phyloP scores from a whole-genome alignment of 2,329 filamentous ascomycete genomes.

The Monosporascus ibericus region DNA sequence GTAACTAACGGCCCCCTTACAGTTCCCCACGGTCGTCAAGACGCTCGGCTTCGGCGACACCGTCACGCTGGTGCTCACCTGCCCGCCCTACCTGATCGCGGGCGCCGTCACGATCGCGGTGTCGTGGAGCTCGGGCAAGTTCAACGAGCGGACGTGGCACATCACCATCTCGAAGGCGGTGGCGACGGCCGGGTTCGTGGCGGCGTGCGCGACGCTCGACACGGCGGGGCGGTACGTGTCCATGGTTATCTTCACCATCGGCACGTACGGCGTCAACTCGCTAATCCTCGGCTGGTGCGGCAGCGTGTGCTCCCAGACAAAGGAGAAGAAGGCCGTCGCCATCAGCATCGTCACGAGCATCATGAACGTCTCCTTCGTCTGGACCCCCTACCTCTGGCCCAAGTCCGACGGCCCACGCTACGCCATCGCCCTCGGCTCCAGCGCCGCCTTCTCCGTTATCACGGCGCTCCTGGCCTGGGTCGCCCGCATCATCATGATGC shows the following conservation, averaged over 20 bases:
- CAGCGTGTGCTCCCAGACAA: slow-evolving; percentile 34
- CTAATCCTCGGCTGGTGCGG: slow-evolving; percentile 38
- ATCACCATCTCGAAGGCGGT: slow-evolving; percentile 34
- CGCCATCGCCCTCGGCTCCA: no score
- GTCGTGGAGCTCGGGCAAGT: slow-evolving; percentile 34
- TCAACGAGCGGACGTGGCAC: slow-evolving; percentile 43
- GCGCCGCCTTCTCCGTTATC: no score
- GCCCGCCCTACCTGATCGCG: slow-evolving; percentile 30
- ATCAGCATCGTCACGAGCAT: slow-evolving; percentile 30
- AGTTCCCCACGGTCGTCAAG: slow-evolving; percentile 30
- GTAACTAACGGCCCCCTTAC: slow-evolving; percentile 4
- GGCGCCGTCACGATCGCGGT: slow-evolving; percentile 31
- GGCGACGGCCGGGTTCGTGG: slow-evolving; percentile 29
- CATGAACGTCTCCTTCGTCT: slow-evolving; percentile 31
- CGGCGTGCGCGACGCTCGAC: slow-evolving; percentile 18
- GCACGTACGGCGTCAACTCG: slow-evolving; percentile 34
- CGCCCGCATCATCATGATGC: no score
- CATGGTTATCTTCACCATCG: slow-evolving; percentile 33
- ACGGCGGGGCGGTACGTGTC: slow-evolving; percentile 21
- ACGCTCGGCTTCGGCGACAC: slow-evolving; percentile 36
- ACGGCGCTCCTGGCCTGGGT: no score
- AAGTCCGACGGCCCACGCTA: neutral
- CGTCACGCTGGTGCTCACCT: slow-evolving; percentile 40
- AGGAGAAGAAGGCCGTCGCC: slow-evolving; percentile 40
- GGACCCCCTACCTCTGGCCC: slow-evolving; percentile 30